Evolutionary conservation across 345 rosid genomes (phyloP).

Genomic region (Pistacia atlantica): DNA sequence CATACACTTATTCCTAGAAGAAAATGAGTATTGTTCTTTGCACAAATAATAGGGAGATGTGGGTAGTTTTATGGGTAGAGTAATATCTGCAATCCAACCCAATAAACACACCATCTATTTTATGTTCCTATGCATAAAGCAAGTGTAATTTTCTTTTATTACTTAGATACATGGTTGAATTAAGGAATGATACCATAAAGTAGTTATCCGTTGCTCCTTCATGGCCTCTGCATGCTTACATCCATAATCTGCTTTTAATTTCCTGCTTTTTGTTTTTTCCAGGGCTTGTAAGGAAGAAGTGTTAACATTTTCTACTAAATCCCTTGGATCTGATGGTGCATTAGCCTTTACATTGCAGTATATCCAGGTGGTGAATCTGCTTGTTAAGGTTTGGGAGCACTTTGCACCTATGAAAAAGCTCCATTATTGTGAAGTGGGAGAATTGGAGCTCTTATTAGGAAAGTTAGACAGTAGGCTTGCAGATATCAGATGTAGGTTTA

Average conservation of each 20-base stretch:
- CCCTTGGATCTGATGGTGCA: constrained; percentile 42
- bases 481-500: constrained; percentile 61
- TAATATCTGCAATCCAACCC: neutral
- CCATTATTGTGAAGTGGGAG: constrained; percentile 30
- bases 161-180: neutral
- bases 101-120: neutral
- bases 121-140: neutral
- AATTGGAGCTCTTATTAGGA: constrained; percentile 54
- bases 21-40: neutral
- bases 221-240: neutral
- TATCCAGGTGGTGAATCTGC: constrained; percentile 49
- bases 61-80: neutral
- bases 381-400: constrained; percentile 51
- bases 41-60: neutral
- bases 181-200: neutral
- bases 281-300: constrained; percentile 75
- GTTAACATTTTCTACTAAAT: constrained; percentile 34
- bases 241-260: neutral
- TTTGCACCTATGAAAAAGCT: constrained; percentile 31
- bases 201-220: neutral
- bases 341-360: constrained; percentile 54
- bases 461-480: constrained; percentile 61
- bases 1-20: neutral
- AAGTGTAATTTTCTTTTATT: neutral
- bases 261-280: constrained; percentile 19